Conservation (phyloP, 805 yeast species). For the Ogataea pignaliae region DNA sequence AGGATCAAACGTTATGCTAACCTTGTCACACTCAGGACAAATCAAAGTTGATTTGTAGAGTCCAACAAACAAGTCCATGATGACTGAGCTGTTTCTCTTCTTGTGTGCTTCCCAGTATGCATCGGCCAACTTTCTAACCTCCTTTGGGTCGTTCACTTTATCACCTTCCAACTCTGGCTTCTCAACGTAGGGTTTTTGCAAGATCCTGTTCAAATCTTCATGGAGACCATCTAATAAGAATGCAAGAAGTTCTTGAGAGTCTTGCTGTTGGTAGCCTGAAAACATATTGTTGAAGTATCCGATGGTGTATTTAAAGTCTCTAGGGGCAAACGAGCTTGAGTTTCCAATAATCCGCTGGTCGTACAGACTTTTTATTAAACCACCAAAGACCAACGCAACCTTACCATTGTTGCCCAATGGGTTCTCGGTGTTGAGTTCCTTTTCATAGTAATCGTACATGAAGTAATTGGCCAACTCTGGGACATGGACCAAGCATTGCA, state of each 20-base stretch:
- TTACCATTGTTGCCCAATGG: conserved; percentile 86
- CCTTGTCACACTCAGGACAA: conserved; percentile 79
- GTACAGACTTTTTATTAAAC: conserved; percentile 58
- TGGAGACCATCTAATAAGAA: conserved; percentile 85
- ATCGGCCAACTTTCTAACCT: conserved; percentile 59
- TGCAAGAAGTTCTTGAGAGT: conserved; percentile 88
- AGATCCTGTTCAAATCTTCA: conserved; percentile 83
- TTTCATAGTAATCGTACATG: conserved; percentile 49
- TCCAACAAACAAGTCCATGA: conserved; percentile 85
- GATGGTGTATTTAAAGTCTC: conserved; percentile 70
- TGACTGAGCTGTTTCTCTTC: conserved; percentile 76
- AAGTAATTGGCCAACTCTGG: conserved; percentile 82
- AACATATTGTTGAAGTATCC: conserved; percentile 79
- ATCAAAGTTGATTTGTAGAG: conserved; percentile 83
- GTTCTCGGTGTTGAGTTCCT: conserved; percentile 68
- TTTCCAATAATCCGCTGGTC: conserved; percentile 22
- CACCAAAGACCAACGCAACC: conserved; percentile 73
- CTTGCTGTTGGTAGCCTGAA: conserved; percentile 82
- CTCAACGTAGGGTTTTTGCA: conserved; percentile 79
- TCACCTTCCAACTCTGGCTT: conserved; percentile 77
- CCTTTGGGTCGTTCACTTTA: conserved; percentile 47
- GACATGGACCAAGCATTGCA: conserved; percentile 83
- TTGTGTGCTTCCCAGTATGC: conserved; percentile 79
- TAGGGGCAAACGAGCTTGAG: conserved; percentile 46
- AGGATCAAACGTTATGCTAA: conserved; percentile 90